Percentiles rank a stretch among this genome's conserved stretches.
phyloP scores from a whole-genome alignment of 345 rosid species.

The Linum lewisii region DNA sequence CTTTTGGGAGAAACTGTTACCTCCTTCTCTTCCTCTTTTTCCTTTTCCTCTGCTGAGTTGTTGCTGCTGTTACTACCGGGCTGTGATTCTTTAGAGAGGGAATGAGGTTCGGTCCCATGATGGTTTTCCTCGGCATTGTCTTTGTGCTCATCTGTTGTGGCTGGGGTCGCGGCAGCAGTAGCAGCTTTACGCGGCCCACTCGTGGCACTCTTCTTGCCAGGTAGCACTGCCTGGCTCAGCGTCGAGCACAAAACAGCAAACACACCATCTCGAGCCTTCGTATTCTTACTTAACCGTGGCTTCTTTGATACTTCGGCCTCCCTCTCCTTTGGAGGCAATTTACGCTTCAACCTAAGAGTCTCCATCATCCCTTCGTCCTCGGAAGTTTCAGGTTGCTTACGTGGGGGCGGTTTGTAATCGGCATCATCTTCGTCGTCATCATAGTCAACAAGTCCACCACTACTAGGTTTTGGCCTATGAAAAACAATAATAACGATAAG shows the following conservation, averaged over 20 bases:
- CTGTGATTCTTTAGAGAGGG: constrained; percentile 25
- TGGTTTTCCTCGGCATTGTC: constrained; percentile 25
- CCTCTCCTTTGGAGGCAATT: constrained; percentile 44
- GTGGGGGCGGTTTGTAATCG: constrained; percentile 83
- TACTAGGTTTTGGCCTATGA: constrained; percentile 46
- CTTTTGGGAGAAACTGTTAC: constrained; percentile 28
- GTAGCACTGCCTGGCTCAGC: constrained; percentile 72
- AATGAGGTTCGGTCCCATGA: constrained; percentile 23
- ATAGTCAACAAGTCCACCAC: constrained; percentile 79
- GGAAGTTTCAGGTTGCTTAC: constrained; percentile 45
- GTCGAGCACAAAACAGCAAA: constrained; percentile 80
- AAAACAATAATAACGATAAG: background rate
- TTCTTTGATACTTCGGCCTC: constrained; percentile 55
- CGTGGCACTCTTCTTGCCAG: constrained; percentile 42
- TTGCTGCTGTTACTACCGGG: constrained; percentile 11
- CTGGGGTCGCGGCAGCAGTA: constrained; percentile 3
- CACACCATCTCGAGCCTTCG: constrained; percentile 52
- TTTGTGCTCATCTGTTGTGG: constrained; percentile 25
- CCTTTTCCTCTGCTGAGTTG: constrained; percentile 42
- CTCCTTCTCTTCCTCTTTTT: constrained; percentile 39
- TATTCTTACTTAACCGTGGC: constrained; percentile 46
- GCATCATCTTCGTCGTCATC: constrained; percentile 98
- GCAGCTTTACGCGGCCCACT: constrained; percentile 19
- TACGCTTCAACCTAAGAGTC: constrained; percentile 57
- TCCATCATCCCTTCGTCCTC: constrained; percentile 65